Evolutionary conservation across 345 rosid species (phyloP).

Genomic region (Cardamine resedifolia): DNA sequence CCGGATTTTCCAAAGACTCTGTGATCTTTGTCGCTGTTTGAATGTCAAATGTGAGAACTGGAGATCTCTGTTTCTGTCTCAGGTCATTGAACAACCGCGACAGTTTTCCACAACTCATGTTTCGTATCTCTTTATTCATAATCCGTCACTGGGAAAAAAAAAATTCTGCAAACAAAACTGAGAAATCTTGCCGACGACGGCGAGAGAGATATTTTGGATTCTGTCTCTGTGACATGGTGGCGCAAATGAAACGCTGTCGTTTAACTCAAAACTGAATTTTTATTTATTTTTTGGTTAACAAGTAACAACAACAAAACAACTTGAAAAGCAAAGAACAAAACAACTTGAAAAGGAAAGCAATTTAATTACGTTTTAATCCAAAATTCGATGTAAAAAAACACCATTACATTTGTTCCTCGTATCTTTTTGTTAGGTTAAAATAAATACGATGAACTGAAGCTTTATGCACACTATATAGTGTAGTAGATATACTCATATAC

Average conservation of each 20-base stretch:
- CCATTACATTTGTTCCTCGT: constrained; percentile 8
- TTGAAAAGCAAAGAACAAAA: neutral
- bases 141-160: neutral
- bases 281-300: neutral
- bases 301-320: neutral
- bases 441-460: neutral
- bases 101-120: neutral
- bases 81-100: neutral
- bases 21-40: constrained; percentile 9
- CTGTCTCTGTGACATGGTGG: neutral
- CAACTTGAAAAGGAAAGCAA: no score
- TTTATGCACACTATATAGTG: neutral
- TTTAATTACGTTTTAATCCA: neutral
- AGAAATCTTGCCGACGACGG: constrained; percentile 14
- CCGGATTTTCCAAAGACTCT: constrained; percentile 30
- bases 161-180: neutral
- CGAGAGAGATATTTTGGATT: neutral
- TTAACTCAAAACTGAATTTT: neutral
- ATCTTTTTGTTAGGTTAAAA: neutral
- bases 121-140: neutral
- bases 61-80: constrained; percentile 4
- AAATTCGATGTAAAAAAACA: neutral
- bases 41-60: neutral
- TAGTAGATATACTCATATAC: constrained; percentile 1
- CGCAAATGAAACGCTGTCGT: neutral